These are phyloP conservation scores for Dissophora ornata DNA, from an alignment of 192 early-diverging fungal genomes.

Conservation along the genomic window DNA sequence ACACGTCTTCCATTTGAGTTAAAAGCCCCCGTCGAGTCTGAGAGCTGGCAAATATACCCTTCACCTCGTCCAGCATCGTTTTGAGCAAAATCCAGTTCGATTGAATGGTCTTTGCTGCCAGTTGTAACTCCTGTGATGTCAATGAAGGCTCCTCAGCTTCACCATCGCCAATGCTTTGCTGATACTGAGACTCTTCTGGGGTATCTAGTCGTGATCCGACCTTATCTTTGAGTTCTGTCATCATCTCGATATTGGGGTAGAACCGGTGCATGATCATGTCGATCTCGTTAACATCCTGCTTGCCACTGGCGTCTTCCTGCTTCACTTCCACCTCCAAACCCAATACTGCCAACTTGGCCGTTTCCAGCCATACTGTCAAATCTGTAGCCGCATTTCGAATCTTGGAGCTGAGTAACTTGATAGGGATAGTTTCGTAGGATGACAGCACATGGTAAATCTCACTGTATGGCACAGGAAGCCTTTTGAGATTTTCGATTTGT, in stretches of 20 bases:
- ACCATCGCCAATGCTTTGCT: not conserved
- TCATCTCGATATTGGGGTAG: slow-evolving; percentile 53
- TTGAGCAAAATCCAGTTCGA: slow-evolving; percentile 64
- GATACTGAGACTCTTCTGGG: slow-evolving; percentile 18
- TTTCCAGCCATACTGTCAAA: slow-evolving; percentile 61
- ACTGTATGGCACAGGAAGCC: slow-evolving; percentile 49
- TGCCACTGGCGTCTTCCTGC: slow-evolving; percentile 45
- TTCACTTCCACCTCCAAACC: slow-evolving; percentile 60
- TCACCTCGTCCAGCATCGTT: slow-evolving; percentile 59
- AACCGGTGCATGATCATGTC: slow-evolving; percentile 56
- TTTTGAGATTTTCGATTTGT: slow-evolving; percentile 46
- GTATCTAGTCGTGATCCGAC: slow-evolving; percentile 20
- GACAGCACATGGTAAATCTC: slow-evolving; percentile 54
- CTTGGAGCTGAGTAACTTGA: slow-evolving; percentile 19
- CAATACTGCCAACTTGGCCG: slow-evolving; percentile 60
- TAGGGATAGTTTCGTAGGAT: slow-evolving; percentile 31
- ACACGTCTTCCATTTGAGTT: slow-evolving; percentile 22
- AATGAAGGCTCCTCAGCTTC: not conserved
- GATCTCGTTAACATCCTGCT: slow-evolving; percentile 50
- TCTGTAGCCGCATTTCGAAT: slow-evolving; percentile 28
- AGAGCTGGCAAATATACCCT: slow-evolving; percentile 55
- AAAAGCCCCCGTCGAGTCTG: slow-evolving; percentile 24
- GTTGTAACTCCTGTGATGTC: slow-evolving; percentile 27
- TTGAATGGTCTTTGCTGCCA: slow-evolving; percentile 50
- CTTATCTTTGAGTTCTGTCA: slow-evolving; percentile 55